These are phyloP conservation scores for Wickerhamomyces xylosicus DNA, from an alignment of 805 yeast genomes.

Conservation along the genomic window DNA sequence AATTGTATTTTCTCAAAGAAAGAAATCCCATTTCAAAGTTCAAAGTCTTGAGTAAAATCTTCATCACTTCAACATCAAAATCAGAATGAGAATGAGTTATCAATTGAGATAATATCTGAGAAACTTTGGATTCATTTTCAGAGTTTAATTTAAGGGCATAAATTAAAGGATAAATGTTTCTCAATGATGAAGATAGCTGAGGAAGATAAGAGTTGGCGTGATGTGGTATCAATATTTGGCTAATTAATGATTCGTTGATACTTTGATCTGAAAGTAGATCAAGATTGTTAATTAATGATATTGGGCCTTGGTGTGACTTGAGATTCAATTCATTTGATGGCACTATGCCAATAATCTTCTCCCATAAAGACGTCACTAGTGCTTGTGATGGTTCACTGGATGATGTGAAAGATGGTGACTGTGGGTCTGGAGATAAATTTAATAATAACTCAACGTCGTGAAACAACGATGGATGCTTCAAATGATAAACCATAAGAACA, in stretches of 20 bases:
- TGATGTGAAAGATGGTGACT: background rate
- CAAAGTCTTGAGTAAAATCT: background rate
- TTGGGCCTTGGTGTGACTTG: slow-evolving; percentile 13
- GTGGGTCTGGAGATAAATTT: slow-evolving; percentile 5
- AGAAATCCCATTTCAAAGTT: slow-evolving; percentile 4
- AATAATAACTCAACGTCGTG: slow-evolving; percentile 10
- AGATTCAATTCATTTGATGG: background rate
- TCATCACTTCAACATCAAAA: slow-evolving; percentile 7
- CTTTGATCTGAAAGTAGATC: slow-evolving; percentile 1
- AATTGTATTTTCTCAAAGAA: background rate
- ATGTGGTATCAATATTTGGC: slow-evolving; percentile 12
- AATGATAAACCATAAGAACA: slow-evolving; percentile 9
- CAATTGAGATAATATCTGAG: slow-evolving; percentile 2
- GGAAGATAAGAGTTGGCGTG: slow-evolving; percentile 6
- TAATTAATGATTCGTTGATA: slow-evolving; percentile 5
- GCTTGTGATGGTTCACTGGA: too few species aligned
- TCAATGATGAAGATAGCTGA: slow-evolving; percentile 5
- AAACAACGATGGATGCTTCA: slow-evolving; percentile 6
- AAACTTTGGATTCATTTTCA: slow-evolving; percentile 1
- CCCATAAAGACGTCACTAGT: slow-evolving; percentile 10
- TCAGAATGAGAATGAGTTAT: slow-evolving; percentile 3
- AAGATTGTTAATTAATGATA: slow-evolving; percentile 12
- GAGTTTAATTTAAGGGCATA: slow-evolving; percentile 1
- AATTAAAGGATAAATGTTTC: slow-evolving; percentile 1
- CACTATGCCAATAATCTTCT: slow-evolving; percentile 10